Conservation (phyloP, 257 asterid genomes). For the Cordia subcordata region DNA sequence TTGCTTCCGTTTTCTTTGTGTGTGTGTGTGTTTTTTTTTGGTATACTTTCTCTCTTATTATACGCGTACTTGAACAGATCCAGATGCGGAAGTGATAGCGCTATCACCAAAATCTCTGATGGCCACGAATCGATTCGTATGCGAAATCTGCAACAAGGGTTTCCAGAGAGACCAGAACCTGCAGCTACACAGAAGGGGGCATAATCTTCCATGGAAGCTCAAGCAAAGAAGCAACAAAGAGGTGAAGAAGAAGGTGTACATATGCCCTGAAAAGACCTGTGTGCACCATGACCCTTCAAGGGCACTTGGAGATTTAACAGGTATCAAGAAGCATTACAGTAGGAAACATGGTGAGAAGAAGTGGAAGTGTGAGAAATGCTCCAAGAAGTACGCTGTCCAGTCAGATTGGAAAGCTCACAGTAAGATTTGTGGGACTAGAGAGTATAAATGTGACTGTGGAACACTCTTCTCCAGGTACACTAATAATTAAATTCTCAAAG, state of each 20-base stretch:
- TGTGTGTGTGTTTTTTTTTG: no score
- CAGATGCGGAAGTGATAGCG: slow-evolving; percentile 90
- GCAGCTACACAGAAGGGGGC: slow-evolving; percentile 88
- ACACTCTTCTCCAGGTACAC: slow-evolving; percentile 92
- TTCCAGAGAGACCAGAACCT: slow-evolving; percentile 88
- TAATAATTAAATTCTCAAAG: not conserved
- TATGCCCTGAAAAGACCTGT: slow-evolving; percentile 80
- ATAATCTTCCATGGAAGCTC: slow-evolving; percentile 91
- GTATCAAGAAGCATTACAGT: slow-evolving; percentile 78
- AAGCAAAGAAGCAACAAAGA: slow-evolving; percentile 71
- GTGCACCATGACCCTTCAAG: slow-evolving; percentile 81
- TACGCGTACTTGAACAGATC: slow-evolving; percentile 53
- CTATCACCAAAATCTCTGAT: slow-evolving; percentile 80
- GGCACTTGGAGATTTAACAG: slow-evolving; percentile 84
- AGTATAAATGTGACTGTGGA: slow-evolving; percentile 94
- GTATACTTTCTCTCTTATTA: no score
- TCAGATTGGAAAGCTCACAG: slow-evolving; percentile 96
- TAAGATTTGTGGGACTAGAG: slow-evolving; percentile 93
- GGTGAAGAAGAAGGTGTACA: slow-evolving; percentile 70
- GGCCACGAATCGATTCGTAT: slow-evolving; percentile 87
- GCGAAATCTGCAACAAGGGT: slow-evolving; percentile 96
- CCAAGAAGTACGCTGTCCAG: slow-evolving; percentile 86
- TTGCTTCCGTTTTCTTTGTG: not conserved
- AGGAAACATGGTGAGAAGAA: slow-evolving; percentile 94
- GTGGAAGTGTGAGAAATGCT: slow-evolving; percentile 92